Base-by-base conservation (phyloP, 139 green algal species). In the Chlamydomonas applanata region DNA sequence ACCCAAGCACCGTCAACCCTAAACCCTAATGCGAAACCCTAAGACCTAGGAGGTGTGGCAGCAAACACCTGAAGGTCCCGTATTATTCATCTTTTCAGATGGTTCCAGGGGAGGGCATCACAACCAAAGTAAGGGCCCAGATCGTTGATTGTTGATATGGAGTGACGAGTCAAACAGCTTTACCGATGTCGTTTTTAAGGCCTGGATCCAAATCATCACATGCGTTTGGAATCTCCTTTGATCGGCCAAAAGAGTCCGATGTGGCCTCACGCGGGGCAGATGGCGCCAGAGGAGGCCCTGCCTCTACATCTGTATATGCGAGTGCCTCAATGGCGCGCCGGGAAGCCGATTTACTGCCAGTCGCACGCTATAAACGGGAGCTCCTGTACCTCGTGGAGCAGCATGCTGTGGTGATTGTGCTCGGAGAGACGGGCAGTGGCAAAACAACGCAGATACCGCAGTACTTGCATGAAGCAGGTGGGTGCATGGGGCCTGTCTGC, bases 351-450 rank as follows among this genome's bases (percentile, higher is more conserved):
- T 63, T 13, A 2, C 67, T 90, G 34, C 85, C 85, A 1, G 77
- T 82, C 0, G 54, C 65, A 20, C n/a, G 30, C 1, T 63, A 83
- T 56, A 73, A 71, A 40, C 83, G 76, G 0, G 72, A 95, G 78
- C 82, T 97, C 4, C 75, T 97, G 33, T 95, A 94, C 62, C 79
- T 94, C 20, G 78, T 97, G 0, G 92, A 97, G 66, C 66, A 75
- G 0, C 91, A 95, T 69, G 80, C 87, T 3, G 85, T 75, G 0
- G 78, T 97, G 1, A 73, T 97, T 4, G 79, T 97, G 0, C 93
- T 99, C 27, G 95, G 95, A 1, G 95, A 99, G 75, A 99, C 93
- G 0, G 93, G 93, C n/a, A 93, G 87, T 59, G 93, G 93, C 60
- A 98, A 98, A 78, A 95, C 93, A 2, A 98, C 93, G 22, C 88